Evolutionary conservation across 1,139 yeast species (phyloP).

Genomic region (Suhomyces bolitotheri): DNA sequence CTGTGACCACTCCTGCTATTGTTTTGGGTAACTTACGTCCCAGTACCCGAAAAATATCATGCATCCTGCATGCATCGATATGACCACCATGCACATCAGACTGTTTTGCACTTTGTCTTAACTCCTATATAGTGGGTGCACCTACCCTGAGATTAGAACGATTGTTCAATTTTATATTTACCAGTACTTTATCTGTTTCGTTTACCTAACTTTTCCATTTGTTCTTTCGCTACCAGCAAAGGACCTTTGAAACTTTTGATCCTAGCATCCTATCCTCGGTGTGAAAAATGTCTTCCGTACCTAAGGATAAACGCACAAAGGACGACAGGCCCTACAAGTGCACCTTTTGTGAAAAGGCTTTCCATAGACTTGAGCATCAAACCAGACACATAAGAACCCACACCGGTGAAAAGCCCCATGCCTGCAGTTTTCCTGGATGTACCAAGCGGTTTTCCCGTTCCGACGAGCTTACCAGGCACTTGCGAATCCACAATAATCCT

Average conservation of each 20-base stretch:
- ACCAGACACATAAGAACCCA: slow-evolving; percentile 93
- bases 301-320: slow-evolving; percentile 18
- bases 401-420: slow-evolving; percentile 94
- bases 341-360: slow-evolving; percentile 88
- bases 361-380: slow-evolving; percentile 89
- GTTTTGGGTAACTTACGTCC: slow-evolving; percentile 1
- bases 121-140: background rate
- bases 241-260: too few relatives aligned
- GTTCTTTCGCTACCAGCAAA: too few relatives aligned
- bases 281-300: background rate
- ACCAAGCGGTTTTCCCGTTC: slow-evolving; percentile 80
- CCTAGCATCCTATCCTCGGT: background rate
- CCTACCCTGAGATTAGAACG: background rate
- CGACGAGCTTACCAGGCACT: slow-evolving; percentile 89
- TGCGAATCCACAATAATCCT: slow-evolving; percentile 83
- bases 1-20: slow-evolving; percentile 2
- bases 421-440: slow-evolving; percentile 86
- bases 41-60: slow-evolving; percentile 7
- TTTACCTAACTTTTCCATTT: too few relatives aligned
- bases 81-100: slow-evolving; percentile 1
- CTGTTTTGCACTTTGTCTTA: background rate
- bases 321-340: slow-evolving; percentile 76
- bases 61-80: too few relatives aligned
- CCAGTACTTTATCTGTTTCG: too few relatives aligned
- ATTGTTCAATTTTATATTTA: too few relatives aligned